Evolutionary conservation across 768 basidiomycete species (phyloP), one percentile per base, ranked within the genome.

Genomic region (Xerocomellus chrysenteron): DNA sequence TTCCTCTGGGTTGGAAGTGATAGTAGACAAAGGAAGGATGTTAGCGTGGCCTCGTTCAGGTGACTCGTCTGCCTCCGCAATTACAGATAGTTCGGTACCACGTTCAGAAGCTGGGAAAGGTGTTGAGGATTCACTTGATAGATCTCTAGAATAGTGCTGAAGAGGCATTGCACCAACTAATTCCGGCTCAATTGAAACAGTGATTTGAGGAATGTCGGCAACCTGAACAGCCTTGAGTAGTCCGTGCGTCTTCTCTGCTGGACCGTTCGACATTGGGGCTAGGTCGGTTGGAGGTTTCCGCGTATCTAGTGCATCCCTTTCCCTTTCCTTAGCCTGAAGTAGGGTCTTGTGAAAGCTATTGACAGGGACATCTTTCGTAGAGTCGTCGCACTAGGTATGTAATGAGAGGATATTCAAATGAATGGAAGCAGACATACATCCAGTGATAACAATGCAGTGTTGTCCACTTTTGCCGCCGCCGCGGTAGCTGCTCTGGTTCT

Each of bases 41-140:
- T 52, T 47, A 32, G 36, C 39, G 52, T 37, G 48, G 60, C 64
- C 70, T 36, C 68, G 69, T 52, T 88, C 85, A 5, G 69, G 68
- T 3, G 74, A 75, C 62, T 88, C 85, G 47, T 91, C 88, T 50
- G 82, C 87, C 71, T 90, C 88, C 0, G 80, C 83, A 52, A 90
- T 89, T 52, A 87, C 77, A 30, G 88, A 90, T 36, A 91, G 70
- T 49, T 84, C 81, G 42, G 77, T 78, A 37, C 55, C 57, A 16
- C 41, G 60, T n/a, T 64, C 61, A 30, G 50, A 68, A 74, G 35
- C 74, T 69, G 33, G 26, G 30, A 58, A 51, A 26, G 53, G 52
- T 4, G 28, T 30, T 35, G 47, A 56, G 13, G 51, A 44, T 54
- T 56, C 52, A 33, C 19, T 50, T 17, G 41, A 21, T 21, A 16